Evolutionary conservation across 2,329 filamentous ascomycete species (phyloP), one percentile per base, ranked within the genome.

Genomic region (Exserohilum turcica): DNA sequence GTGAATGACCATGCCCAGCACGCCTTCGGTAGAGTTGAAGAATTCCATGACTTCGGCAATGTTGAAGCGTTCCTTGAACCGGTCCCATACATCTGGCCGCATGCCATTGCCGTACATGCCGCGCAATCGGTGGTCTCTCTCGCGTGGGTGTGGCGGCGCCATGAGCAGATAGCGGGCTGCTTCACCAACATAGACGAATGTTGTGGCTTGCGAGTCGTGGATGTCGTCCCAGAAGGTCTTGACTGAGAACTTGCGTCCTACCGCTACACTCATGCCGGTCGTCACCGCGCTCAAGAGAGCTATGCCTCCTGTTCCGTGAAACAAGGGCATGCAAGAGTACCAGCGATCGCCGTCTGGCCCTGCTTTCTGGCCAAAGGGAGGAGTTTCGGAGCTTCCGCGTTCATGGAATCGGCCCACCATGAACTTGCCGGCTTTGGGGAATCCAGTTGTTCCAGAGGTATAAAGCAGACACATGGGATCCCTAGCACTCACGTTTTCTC

Each of bases 181-280:
- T 70, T 92, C 89, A 60, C 89, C 89, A 1, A 92, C 89, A 63
- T 92, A 92, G 8, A 88, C 83, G 65, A 92, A 89, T 65, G 84
- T 82, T 0, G 87, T 91, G 0, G 88, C 82, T 8, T 83, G 74
- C 0, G 84, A 85, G 51, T 86, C 86, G 33, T 85, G 82, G 16
- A 91, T 79, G 56, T 92, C 89, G 21, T 78, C 74, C 89, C 89
- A 91, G 76, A 92, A 91, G 8, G 79, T 80, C 0, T 82, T 80
- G 0, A 83, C 84, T 61, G 84, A 87, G 76, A 92, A 92, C 66
- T 81, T 84, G 27, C 80, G 80, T 6, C 83, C 85, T 24, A 89
- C 78, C 54, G 84, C 86, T 9, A 86, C 72, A 0, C 84, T 85
- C 42, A 69, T 52, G 0, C 69, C 69, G 16, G 52, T 36, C 1